Conservation (phyloP, 495 filamentous ascomycete species). For the Penicillium desertorum region DNA sequence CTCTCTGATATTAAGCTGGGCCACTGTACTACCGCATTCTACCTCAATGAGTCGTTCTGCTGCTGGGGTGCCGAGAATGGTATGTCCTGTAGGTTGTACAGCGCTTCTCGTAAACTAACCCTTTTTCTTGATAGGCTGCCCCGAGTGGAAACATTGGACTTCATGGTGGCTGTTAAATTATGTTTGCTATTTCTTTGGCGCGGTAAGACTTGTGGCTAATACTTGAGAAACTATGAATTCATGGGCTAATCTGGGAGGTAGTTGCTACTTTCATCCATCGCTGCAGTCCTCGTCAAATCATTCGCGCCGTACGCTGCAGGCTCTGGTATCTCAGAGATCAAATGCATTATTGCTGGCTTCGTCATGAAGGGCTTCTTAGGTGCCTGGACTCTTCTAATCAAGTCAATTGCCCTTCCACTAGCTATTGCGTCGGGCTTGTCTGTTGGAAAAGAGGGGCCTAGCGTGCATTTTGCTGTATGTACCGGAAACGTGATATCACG, state of each 20-base stretch:
- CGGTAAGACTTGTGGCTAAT: slow-evolving; percentile 52
- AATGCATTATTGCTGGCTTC: slow-evolving; percentile 99
- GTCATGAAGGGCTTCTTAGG: slow-evolving; percentile 99
- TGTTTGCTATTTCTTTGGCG: slow-evolving; percentile 82
- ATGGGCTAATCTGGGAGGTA: slow-evolving; percentile 32
- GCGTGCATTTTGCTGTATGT: slow-evolving; percentile 97
- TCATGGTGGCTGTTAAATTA: slow-evolving; percentile 78
- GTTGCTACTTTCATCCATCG: slow-evolving; percentile 77
- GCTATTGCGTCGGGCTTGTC: slow-evolving; percentile 94
- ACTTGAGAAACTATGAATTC: neutral
- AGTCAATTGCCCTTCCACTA: slow-evolving; percentile 85
- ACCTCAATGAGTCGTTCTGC: slow-evolving; percentile 96
- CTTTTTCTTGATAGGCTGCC: slow-evolving; percentile 58
- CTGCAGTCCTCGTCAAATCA: slow-evolving; percentile 82
- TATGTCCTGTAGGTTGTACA: slow-evolving; percentile 31
- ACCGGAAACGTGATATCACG: slow-evolving; percentile 96
- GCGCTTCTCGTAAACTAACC: slow-evolving; percentile 2
- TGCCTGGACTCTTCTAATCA: slow-evolving; percentile 89
- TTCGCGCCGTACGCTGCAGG: slow-evolving; percentile 97
- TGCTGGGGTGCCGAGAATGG: slow-evolving; percentile 95
- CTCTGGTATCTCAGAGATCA: slow-evolving; percentile 98
- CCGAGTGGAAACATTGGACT: slow-evolving; percentile 90
- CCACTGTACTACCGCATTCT: slow-evolving; percentile 92
- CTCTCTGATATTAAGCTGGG: slow-evolving; percentile 93
- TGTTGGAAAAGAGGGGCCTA: slow-evolving; percentile 96